Evolutionary conservation across 73 alveolate genomes (phyloP).

Genomic region (Paramecium sonneborni): DNA sequence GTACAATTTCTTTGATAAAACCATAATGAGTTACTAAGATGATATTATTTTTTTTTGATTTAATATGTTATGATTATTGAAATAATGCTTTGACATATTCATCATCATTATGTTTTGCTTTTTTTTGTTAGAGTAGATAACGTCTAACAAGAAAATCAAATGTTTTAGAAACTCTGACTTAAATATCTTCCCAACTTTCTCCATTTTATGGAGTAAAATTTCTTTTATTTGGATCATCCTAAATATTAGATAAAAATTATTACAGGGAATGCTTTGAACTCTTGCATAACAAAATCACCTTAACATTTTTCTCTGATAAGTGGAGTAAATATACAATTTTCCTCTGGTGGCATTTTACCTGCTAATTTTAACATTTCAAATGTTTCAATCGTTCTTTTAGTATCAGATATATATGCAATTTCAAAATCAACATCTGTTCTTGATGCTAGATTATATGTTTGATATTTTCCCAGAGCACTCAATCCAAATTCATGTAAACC

Average conservation of each 20-base stretch:
- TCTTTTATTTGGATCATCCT: slow-evolving; percentile 29
- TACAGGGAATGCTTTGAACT: slow-evolving; percentile 1
- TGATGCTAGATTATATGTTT: neutral
- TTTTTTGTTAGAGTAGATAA: neutral
- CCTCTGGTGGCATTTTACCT: neutral
- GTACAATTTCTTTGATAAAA: neutral
- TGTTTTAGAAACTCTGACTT: neutral
- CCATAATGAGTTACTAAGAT: neutral
- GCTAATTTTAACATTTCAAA: neutral
- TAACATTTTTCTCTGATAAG: neutral
- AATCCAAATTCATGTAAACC: slow-evolving; percentile 3
- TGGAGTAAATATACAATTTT: slow-evolving; percentile 1
- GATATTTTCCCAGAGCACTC: neutral
- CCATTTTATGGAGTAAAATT: neutral
- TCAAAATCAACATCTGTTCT: slow-evolving; percentile 14
- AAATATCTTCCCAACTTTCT: slow-evolving; percentile 2
- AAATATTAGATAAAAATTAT: neutral
- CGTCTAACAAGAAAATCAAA: slow-evolving; percentile 14
- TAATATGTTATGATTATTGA: neutral
- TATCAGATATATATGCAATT: neutral
- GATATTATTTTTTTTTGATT: neutral
- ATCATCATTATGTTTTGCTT: neutral
- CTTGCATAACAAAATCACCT: neutral
- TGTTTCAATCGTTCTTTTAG: neutral
- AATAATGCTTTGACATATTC: neutral